phyloP scores from a whole-genome alignment of 1,284 basidiomycete species.

The Jaminaea rosea region DNA sequence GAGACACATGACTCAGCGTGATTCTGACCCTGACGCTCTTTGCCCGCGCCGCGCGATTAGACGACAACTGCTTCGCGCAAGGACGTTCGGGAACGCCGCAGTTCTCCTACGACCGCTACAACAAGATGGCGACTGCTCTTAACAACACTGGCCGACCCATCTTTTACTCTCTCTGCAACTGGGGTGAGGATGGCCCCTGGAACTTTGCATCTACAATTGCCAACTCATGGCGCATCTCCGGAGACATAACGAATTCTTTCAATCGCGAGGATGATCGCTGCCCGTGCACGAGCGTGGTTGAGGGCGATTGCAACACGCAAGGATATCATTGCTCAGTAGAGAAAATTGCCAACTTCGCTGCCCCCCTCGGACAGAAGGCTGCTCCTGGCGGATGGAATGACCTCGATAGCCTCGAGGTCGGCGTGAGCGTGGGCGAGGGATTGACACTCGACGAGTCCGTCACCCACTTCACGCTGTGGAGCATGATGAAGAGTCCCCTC shows the following conservation, averaged over 20 bases:
- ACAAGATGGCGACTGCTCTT: constrained; percentile 54
- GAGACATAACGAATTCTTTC: constrained; percentile 14
- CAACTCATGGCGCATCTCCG: constrained; percentile 52
- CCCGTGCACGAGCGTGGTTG: constrained; percentile 33
- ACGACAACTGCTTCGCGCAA: constrained; percentile 49
- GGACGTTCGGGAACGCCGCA: constrained; percentile 49
- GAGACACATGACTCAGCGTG: too few species aligned
- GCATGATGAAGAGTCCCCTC: constrained; percentile 38
- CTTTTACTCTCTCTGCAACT: constrained; percentile 53
- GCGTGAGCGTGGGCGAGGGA: constrained; percentile 11
- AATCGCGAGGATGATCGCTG: constrained; percentile 51
- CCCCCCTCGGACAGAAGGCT: constrained; percentile 21
- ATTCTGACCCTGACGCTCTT: too few species aligned
- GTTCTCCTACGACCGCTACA: constrained; percentile 51
- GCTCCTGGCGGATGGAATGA: constrained; percentile 35
- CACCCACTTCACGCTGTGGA: constrained; percentile 39
- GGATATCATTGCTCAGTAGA: constrained; percentile 21
- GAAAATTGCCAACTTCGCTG: constrained; percentile 27
- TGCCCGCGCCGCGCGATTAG: too few species aligned
- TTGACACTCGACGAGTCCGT: constrained; percentile 30
- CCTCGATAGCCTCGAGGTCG: constrained; percentile 28
- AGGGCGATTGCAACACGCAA: background rate
- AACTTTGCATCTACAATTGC: constrained; percentile 47
- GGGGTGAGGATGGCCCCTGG: constrained; percentile 39
- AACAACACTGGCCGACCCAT: constrained; percentile 52